phyloP scores from a whole-genome alignment of 2,329 filamentous ascomycete species.

The Penicillium paneum region DNA sequence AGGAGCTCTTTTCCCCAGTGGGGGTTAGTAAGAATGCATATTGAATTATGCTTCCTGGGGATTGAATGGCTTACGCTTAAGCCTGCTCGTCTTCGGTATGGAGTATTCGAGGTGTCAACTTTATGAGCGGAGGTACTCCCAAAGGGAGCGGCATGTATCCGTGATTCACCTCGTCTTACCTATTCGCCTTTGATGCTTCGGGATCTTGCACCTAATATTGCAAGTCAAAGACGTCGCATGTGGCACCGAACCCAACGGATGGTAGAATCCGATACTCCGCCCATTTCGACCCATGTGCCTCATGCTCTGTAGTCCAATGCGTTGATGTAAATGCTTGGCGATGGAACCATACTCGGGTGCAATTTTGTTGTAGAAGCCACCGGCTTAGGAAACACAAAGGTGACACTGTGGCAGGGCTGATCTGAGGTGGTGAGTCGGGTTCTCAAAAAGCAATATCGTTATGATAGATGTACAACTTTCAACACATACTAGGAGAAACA shows the following conservation, averaged over 20 bases:
- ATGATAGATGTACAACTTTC: background rate
- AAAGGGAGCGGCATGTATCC: background rate
- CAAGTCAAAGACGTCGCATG: slow-evolving; percentile 27
- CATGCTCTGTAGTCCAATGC: slow-evolving; percentile 26
- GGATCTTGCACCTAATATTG: background rate
- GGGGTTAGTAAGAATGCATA: background rate
- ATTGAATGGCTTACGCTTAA: background rate
- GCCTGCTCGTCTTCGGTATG: background rate
- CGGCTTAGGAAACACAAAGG: slow-evolving; percentile 33
- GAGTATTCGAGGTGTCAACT: background rate
- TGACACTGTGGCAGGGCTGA: slow-evolving; percentile 33
- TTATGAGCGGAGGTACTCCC: background rate
- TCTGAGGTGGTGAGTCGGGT: slow-evolving; percentile 29
- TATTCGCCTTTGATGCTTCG: background rate
- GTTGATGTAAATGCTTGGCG: slow-evolving; percentile 39
- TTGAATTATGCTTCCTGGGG: background rate
- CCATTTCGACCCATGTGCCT: background rate
- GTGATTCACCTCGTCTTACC: background rate
- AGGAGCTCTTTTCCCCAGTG: background rate
- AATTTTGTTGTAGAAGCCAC: slow-evolving; percentile 36
- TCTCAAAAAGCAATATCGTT: background rate
- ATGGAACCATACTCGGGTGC: slow-evolving; percentile 30
- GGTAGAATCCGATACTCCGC: slow-evolving; percentile 3
- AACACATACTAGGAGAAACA: background rate
- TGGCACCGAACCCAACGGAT: slow-evolving; percentile 26